Base-by-base conservation (phyloP, 2,329 filamentous ascomycete genomes). In the Arthrobotrys musiformis region DNA sequence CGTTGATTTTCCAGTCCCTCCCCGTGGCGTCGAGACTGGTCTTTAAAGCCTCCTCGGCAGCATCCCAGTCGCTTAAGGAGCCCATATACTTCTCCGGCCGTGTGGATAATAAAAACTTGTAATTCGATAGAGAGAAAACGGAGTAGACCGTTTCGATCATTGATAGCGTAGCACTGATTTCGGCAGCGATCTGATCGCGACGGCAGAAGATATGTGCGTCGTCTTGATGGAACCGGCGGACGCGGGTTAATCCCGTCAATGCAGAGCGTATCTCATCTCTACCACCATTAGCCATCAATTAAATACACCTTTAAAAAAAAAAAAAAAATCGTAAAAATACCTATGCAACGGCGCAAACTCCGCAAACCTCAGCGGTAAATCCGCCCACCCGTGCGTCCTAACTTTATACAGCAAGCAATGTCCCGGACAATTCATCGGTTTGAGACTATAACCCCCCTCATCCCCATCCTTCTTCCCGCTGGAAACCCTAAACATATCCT, bases 341-440 rank as follows among this genome's bases (percentile, higher is more conserved):
- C 80, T 78, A 70, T 81, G 80, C 9, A 81, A 52, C 15, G 80
- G 70, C 8, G 79, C 75, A 82, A 97, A 97, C 83, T 97, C 93
- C 69, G 93, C 92, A 83, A 93, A 93, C 81, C 93, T 90, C 78
- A 96, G 88, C 0, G 93, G 93, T 17, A 97, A 85, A 79, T 97
- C 92, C 79, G 91, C 88, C 83, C 94, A 94, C 80, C 90, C 93
- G 77, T 90, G 89, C 70, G 87, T 87, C 79, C 90, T 88, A 54
- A 90, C 90, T 76, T 88, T 90, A 82, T 96, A 97, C 78, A 97
- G 88, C 79, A 97, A 86, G 82, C 93, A 96, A 83, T 97, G 93
- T 2, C 93, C 93, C 0, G 93, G 93, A 82, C 93, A 97, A 82
- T 97, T 97, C 93, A 97, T 97, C 13, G 93, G 93, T 83, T 97